These are phyloP conservation scores for Alternaria sp. DNA, from an alignment of 2,329 filamentous ascomycete genomes.

Conservation along the genomic window DNA sequence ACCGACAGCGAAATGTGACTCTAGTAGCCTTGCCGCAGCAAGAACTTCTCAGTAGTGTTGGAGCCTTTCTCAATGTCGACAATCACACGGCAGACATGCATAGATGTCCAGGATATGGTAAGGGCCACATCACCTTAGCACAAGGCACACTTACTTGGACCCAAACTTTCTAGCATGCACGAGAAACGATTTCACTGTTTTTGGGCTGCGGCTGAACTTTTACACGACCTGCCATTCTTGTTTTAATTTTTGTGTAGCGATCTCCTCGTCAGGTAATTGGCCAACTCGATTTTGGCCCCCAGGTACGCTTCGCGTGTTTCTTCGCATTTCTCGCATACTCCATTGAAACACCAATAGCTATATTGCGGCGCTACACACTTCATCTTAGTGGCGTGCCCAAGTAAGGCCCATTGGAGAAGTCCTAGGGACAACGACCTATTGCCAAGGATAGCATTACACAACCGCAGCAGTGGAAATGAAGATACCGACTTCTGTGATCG, in stretches of 20 bases:
- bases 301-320: constrained; percentile 5
- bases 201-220: not conserved
- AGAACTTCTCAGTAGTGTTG: not conserved
- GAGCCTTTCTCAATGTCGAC: not conserved
- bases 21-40: not conserved
- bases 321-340: not conserved
- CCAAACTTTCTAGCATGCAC: not conserved
- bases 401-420: constrained; percentile 6
- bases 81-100: not conserved
- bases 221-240: not conserved
- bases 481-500: not conserved
- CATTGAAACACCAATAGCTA: not conserved
- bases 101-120: not conserved
- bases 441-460: not conserved
- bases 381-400: not conserved
- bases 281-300: constrained; percentile 3
- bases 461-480: constrained; percentile 6
- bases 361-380: constrained; percentile 1
- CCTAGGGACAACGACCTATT: not conserved
- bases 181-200: not conserved
- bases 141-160: constrained; percentile 1
- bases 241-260: constrained; percentile 5
- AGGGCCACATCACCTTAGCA: not conserved
- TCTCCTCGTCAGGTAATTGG: not conserved
- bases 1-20: not conserved